Evolutionary conservation across 805 yeast genomes (phyloP), one percentile per base, ranked within the genome.

Genomic region (Spathaspora girioi): DNA sequence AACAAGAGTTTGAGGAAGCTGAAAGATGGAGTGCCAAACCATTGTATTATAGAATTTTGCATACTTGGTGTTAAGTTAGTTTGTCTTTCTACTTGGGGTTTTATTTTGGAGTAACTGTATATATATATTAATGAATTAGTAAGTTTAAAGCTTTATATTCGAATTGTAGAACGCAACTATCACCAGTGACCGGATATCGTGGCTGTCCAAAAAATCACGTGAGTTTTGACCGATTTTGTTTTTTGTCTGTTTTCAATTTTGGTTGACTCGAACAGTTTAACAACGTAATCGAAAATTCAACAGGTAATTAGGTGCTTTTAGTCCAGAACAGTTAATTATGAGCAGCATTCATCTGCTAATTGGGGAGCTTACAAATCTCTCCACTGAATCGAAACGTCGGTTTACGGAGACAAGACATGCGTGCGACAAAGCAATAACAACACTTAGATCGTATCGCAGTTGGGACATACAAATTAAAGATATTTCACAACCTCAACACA

Each of bases 371-470:
- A 68, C 77, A 10, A 73, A 70, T 27, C 71, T 93, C 49, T 71
- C 84, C 3, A 68, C 85, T 1, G 97, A 90, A 57, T 76, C 94
- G 9, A 85, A 82, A 64, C 75, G 96, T 48, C 76, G 89, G 56
- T 83, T 83, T 59, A 61, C 82, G 0, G 93, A 86, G n/a, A 79
- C 92, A 31, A 80, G 81, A 49, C 82, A 73, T 57, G 84, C 60
- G 1, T 64, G 69, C 54, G 69, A 65, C 43, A 38, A 41, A 18
- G 67, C 67, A 12, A 41, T 62, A n/a, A 12, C 48, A 1, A 45
- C 54, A 9, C 50, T 66, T 18, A 58, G 49, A 50, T 29, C 51
- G 14, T 42, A 19, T 14, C 29, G 27, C 2, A 20, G 29, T 42
- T 42, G 29, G 44, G 29, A 19, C 27, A 18, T 23, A 42, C 44